These are phyloP conservation scores for Roridomyces roridus DNA, from an alignment of 768 basidiomycete genomes.

Conservation along the genomic window DNA sequence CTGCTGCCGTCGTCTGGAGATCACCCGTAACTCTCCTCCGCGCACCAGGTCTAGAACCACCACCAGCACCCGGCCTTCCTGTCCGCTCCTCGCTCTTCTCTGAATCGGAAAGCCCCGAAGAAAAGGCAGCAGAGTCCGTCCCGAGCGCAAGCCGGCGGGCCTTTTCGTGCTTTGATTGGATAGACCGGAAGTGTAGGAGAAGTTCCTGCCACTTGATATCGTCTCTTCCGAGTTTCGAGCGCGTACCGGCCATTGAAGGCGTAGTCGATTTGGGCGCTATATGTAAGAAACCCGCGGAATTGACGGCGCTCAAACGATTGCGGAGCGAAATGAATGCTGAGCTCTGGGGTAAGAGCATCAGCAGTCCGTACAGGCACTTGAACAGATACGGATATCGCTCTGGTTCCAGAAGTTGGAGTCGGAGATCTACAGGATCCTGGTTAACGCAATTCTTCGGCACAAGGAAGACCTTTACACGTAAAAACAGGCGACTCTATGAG, in stretches of 20 bases:
- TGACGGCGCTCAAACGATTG: slow-evolving; percentile 93
- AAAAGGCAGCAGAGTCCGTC: slow-evolving; percentile 59
- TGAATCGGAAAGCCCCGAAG: slow-evolving; percentile 49
- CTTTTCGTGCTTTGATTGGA: slow-evolving; percentile 93
- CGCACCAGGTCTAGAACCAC: slow-evolving; percentile 48
- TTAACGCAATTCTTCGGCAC: background rate
- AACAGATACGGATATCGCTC: slow-evolving; percentile 96
- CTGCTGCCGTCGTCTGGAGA: slow-evolving; percentile 27
- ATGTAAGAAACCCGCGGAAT: slow-evolving; percentile 92
- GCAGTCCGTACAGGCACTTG: slow-evolving; percentile 95
- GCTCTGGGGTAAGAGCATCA: slow-evolving; percentile 98
- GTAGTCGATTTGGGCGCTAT: slow-evolving; percentile 76
- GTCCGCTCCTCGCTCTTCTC: slow-evolving; percentile 43
- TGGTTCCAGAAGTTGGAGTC: slow-evolving; percentile 94
- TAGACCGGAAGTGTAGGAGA: slow-evolving; percentile 86
- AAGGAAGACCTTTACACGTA: slow-evolving; percentile 71
- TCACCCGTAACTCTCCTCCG: slow-evolving; percentile 72
- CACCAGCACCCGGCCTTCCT: slow-evolving; percentile 24
- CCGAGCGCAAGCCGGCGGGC: slow-evolving; percentile 80
- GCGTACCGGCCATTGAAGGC: slow-evolving; percentile 48
- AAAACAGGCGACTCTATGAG: slow-evolving; percentile 98
- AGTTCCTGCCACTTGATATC: slow-evolving; percentile 99
- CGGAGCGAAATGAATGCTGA: slow-evolving; percentile 94
- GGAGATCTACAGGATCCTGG: slow-evolving; percentile 58
- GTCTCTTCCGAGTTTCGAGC: slow-evolving; percentile 81